Conservation (phyloP, 331 rosid genomes). For the Spiraea crenata region DNA sequence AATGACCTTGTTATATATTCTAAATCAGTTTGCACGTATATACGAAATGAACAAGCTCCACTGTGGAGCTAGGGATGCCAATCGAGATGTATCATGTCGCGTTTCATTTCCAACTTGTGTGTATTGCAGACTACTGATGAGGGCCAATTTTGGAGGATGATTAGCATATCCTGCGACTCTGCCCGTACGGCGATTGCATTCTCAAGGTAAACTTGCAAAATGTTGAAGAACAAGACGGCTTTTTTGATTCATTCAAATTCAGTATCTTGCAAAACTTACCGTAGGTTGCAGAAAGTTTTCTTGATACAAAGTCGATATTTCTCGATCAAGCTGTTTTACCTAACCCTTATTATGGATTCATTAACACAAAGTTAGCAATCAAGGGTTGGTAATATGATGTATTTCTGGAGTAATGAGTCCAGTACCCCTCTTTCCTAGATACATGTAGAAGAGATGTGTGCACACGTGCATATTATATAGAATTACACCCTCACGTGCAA, state of each 20-base stretch:
- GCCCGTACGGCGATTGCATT: too few relatives aligned
- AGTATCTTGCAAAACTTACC: too few relatives aligned
- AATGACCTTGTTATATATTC: background rate
- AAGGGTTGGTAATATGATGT: constrained; percentile 6
- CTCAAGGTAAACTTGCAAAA: too few relatives aligned
- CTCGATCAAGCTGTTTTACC: too few relatives aligned
- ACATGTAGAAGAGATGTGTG: constrained; percentile 33
- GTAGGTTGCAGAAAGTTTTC: too few relatives aligned
- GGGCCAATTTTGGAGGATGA: background rate
- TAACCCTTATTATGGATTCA: background rate
- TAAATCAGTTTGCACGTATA: background rate
- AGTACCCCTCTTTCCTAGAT: constrained; percentile 29
- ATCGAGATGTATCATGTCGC: background rate
- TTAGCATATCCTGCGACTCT: too few relatives aligned
- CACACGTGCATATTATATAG: constrained; percentile 54
- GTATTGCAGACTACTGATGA: background rate
- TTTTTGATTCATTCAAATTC: too few relatives aligned
- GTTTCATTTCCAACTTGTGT: background rate
- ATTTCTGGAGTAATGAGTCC: constrained; percentile 24
- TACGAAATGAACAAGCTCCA: background rate
- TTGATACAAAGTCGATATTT: too few relatives aligned
- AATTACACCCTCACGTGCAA: constrained; percentile 66
- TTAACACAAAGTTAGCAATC: background rate
- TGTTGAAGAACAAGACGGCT: too few relatives aligned
- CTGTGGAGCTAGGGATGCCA: background rate